phyloP scores from a whole-genome alignment of 2,329 filamentous ascomycete species.

The Elsinoe arachidis region DNA sequence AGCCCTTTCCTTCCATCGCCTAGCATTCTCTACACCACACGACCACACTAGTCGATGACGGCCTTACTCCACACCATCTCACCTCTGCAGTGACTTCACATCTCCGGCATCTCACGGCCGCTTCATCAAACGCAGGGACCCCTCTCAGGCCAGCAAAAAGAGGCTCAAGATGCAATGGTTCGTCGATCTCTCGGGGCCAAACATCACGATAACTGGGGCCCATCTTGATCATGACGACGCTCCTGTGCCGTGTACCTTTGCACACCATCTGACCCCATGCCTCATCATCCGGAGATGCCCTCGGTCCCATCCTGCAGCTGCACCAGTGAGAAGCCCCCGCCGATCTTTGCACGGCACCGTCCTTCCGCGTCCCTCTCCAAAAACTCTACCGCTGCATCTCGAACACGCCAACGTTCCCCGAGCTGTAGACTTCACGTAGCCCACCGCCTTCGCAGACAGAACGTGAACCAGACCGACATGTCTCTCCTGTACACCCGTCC shows the following conservation, averaged over 20 bases:
- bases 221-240: not conserved
- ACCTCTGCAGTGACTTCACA: too few species aligned
- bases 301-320: not conserved
- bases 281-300: not conserved
- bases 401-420: not conserved
- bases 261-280: not conserved
- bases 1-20: not conserved
- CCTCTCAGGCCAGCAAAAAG: not conserved
- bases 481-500: too few species aligned
- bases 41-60: not conserved
- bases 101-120: not conserved
- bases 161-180: not conserved
- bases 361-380: not conserved
- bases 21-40: not conserved
- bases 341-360: constrained; percentile 2
- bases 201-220: not conserved
- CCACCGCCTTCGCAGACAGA: too few species aligned
- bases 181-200: not conserved
- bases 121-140: not conserved
- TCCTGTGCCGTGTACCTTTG: too few species aligned
- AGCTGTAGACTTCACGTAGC: too few species aligned
- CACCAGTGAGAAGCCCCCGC: not conserved
- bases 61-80: not conserved
- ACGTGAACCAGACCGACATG: too few species aligned
- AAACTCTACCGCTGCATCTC: not conserved